Evolutionary conservation across 2,329 filamentous ascomycete genomes (phyloP), one percentile per base, ranked within the genome.

Genomic region (Paracoccidioides lutzii): DNA sequence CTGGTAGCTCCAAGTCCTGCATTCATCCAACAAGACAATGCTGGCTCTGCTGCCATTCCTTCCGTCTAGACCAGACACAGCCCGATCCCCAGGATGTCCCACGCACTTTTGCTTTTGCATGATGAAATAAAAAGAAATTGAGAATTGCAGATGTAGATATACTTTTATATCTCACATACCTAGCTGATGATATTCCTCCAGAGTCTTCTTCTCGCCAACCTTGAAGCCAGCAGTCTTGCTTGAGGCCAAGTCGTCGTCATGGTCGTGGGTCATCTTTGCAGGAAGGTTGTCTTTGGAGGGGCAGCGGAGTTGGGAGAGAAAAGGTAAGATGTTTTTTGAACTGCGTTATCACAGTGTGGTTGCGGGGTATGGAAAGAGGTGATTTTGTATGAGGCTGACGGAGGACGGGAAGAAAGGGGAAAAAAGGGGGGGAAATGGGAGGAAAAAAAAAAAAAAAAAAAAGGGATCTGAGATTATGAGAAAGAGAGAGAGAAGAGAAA

Each of bases 171-270:
- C 14, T 35, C 15, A 61, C 87, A 68, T 78, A 95, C 90, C 93
- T 75, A 98, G 86, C 72, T 95, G 80, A 69, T 91, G 81, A 76
- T 96, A 96, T 74, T 96, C 88, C 61, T 91, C 88, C 68, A 98
- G 80, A 65, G 88, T 94, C 82, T 97, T 95, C 85, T 96, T 96
- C 82, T 96, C 89, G 64, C 89, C 90, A 69, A 96, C 87, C 83
- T 94, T 96, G 85, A 96, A 97, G 71, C 91, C 91, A 76, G 90
- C 85, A 63, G 90, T 96, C 76, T 85, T 81, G 77, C 93, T 87
- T 61, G 89, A 85, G 73, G 87, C 78, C 63, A 91, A 82, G 67
- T 97, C 91, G 59, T 95, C 89, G 10, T 88, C 81, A 62, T 84
- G 77, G 68, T 81, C 76, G 65, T 82, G 80, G 63, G 83, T 78